Percentiles rank a stretch among this genome's conserved stretches.
Evolutionary conservation across 306 rosid species (phyloP).

Genomic region (Cyclanthera cordifolia): DNA sequence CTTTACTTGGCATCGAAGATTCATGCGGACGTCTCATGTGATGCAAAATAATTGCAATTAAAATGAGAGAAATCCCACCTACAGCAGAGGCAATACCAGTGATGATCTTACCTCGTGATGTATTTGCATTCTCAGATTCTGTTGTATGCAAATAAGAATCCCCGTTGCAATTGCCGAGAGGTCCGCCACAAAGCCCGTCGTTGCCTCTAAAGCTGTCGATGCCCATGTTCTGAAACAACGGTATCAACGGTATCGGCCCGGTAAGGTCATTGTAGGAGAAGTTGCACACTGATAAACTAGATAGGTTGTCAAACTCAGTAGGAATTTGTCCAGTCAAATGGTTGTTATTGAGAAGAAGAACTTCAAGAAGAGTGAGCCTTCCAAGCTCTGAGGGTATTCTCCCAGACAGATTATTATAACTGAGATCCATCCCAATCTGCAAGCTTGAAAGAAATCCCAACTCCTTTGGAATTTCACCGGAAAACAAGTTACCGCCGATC

Average conservation of each 20-base stretch:
- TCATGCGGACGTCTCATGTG: constrained; percentile 50
- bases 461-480: constrained; percentile 63
- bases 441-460: constrained; percentile 71
- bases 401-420: constrained; percentile 68
- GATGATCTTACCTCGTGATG: constrained; percentile 46
- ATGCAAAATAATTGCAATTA: constrained; percentile 54
- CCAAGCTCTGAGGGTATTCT: constrained; percentile 64
- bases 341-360: constrained; percentile 68
- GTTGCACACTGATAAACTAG: constrained; percentile 73
- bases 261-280: constrained; percentile 80
- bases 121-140: constrained; percentile 1
- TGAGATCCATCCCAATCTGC: constrained; percentile 86
- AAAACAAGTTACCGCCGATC: constrained; percentile 66
- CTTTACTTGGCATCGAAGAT: constrained; percentile 35
- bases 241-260: constrained; percentile 60
- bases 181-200: constrained; percentile 70
- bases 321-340: constrained; percentile 80
- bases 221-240: constrained; percentile 59
- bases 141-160: constrained; percentile 31
- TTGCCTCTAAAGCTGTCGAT: constrained; percentile 57
- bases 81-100: constrained; percentile 48
- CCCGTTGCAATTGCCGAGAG: constrained; percentile 40
- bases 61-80: constrained; percentile 81
- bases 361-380: constrained; percentile 50
- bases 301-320: constrained; percentile 48